phyloP scores from a whole-genome alignment of 805 yeast species.

The Priceomyces carsonii region DNA sequence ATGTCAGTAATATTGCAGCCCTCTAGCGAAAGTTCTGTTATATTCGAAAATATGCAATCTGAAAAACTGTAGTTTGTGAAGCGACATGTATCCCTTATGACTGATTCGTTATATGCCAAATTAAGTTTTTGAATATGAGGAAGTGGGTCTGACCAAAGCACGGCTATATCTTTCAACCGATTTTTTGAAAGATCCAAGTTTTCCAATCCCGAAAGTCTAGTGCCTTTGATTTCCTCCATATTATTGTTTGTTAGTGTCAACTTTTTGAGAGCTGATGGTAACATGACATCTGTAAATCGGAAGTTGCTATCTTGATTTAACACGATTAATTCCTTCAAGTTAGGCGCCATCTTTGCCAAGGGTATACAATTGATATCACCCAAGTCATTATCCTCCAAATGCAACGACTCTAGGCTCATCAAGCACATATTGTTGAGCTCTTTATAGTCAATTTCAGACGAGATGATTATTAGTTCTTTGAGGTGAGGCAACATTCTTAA shows the following conservation, averaged over 20 bases:
- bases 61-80: constrained; percentile 6
- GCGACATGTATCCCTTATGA: constrained; percentile 9
- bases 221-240: constrained; percentile 6
- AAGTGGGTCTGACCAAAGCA: not conserved
- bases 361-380: constrained; percentile 3
- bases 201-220: constrained; percentile 1
- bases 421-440: constrained; percentile 1
- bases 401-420: constrained; percentile 8
- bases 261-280: constrained; percentile 6
- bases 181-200: constrained; percentile 10
- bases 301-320: constrained; percentile 2
- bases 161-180: constrained; percentile 6
- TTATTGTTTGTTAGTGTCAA: constrained; percentile 10
- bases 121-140: constrained; percentile 5
- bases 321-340: constrained; percentile 1
- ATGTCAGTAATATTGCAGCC: constrained; percentile 12
- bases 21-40: constrained; percentile 7
- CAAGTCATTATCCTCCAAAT: constrained; percentile 8
- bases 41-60: constrained; percentile 7
- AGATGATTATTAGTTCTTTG: constrained; percentile 1
- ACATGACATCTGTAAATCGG: constrained; percentile 4
- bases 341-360: constrained; percentile 4
- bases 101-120: constrained; percentile 9
- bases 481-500: constrained; percentile 1
- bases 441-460: constrained; percentile 3